phyloP scores from a whole-genome alignment of 805 yeast genomes.

The Wickerhamiella occidentalis region DNA sequence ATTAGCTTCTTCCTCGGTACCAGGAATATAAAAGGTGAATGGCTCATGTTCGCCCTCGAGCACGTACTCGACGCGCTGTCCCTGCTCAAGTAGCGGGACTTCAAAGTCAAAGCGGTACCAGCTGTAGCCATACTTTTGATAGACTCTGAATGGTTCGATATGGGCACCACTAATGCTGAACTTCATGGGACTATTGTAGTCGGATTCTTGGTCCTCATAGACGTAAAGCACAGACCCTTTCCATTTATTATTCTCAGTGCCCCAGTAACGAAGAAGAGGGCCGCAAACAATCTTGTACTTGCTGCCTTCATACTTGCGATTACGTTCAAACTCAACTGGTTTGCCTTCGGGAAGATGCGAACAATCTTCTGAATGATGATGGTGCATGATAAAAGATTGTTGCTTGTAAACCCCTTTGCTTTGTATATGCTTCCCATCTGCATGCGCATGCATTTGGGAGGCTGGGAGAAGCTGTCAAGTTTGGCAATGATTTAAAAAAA shows the following conservation, averaged over 20 bases:
- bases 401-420: slow-evolving; percentile 2
- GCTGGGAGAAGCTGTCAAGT: background rate
- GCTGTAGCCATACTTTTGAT: slow-evolving; percentile 35
- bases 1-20: slow-evolving; percentile 56
- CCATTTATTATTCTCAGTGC: slow-evolving; percentile 50
- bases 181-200: slow-evolving; percentile 22
- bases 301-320: slow-evolving; percentile 10
- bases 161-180: slow-evolving; percentile 30
- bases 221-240: slow-evolving; percentile 62
- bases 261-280: slow-evolving; percentile 60
- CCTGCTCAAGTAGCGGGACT: slow-evolving; percentile 36
- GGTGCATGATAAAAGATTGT: background rate
- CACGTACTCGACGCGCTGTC: slow-evolving; percentile 52
- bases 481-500: too few relatives aligned
- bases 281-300: slow-evolving; percentile 35
- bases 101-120: slow-evolving; percentile 59
- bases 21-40: slow-evolving; percentile 61
- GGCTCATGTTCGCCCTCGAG: slow-evolving; percentile 38
- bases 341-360: slow-evolving; percentile 10
- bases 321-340: slow-evolving; percentile 13
- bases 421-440: slow-evolving; percentile 7
- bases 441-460: slow-evolving; percentile 5
- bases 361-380: background rate
- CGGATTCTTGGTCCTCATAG: slow-evolving; percentile 32
- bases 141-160: slow-evolving; percentile 37